phyloP scores from a whole-genome alignment of 768 basidiomycete genomes.

The Boletus coccyginus region DNA sequence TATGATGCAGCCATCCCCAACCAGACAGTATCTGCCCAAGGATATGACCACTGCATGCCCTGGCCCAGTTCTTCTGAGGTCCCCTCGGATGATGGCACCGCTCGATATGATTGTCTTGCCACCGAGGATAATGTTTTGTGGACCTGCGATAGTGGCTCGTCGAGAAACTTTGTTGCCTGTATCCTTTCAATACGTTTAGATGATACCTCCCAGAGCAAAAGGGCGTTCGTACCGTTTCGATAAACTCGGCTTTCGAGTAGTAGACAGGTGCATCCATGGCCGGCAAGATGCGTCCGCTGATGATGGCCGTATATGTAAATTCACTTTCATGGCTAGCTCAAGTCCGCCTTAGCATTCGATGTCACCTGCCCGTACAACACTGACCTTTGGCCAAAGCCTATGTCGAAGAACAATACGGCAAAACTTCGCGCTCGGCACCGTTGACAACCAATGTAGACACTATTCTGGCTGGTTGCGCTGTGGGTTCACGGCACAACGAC shows the following conservation, averaged over 20 bases:
- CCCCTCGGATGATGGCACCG: slow-evolving; percentile 89
- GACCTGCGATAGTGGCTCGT: slow-evolving; percentile 86
- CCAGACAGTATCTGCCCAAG: slow-evolving; percentile 87
- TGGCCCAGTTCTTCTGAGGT: slow-evolving; percentile 83
- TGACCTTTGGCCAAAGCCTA: slow-evolving; percentile 6
- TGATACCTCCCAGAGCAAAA: neutral
- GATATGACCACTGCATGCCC: slow-evolving; percentile 94
- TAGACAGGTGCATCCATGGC: slow-evolving; percentile 71
- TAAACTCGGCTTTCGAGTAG: slow-evolving; percentile 81
- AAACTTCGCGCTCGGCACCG: slow-evolving; percentile 2
- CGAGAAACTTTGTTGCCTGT: slow-evolving; percentile 96
- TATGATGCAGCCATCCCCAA: slow-evolving; percentile 89
- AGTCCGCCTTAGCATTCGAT: neutral
- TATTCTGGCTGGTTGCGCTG: neutral
- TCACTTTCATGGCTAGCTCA: neutral
- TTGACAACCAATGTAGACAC: slow-evolving; percentile 2
- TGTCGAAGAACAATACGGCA: slow-evolving; percentile 15
- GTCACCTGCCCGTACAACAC: slow-evolving; percentile 4
- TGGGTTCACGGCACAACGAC: neutral
- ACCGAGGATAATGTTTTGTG: slow-evolving; percentile 95
- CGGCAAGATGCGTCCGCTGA: slow-evolving; percentile 14
- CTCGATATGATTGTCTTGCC: slow-evolving; percentile 96
- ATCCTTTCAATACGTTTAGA: slow-evolving; percentile 50
- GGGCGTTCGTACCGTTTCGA: slow-evolving; percentile 69
- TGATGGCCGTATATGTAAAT: slow-evolving; percentile 2